Evolutionary conservation across 108 stramenopile species (phyloP), one percentile per base, ranked within the genome.

Genomic region (Seminavis robusta): DNA sequence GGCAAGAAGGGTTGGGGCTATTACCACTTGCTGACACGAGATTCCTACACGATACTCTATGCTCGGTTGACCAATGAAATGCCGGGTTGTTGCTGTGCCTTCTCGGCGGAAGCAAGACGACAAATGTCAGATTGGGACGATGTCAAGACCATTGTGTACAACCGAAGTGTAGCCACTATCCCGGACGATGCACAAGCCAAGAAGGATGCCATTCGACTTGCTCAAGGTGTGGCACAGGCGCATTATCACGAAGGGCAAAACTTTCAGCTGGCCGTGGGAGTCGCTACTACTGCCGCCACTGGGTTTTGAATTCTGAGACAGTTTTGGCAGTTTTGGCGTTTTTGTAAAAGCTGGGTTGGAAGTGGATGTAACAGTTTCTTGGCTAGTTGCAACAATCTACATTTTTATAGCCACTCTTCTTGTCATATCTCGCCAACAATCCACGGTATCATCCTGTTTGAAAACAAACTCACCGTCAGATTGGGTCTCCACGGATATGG

Each of bases 21-120:
- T 26, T 57, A 57, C 24, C 56, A 57, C 24, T 45, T 57, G 41
- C 41, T 57, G 41, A 57, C 56, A 3, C 20, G 15, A 43, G 16
- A 57, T 27, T 40, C 56, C 9, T 57, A 57, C 16, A 24, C 25
- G 3, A 57, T 20, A 23, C 56, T 57, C 7, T 38, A 38, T 25
- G 21, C 10, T 7, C 8, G 21, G 8, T 5, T 57, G 15, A 6
- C 43, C 43, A 57, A 57, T 26, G 56, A 8, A 17, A 17, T 23
- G 17, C 56, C 56, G 4, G 28, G 4, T 21, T 19, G 23, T 4
- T 44, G 52, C 27, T 57, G 56, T 44, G 43, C 41, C 15, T 63
- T 17, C 21, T 26, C 32, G 30, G 32, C 47, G 8, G 45, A 26
- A 29, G 24, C 16, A 8, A 36, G 54, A 7, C 26, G 41, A 29